Base-by-base conservation (phyloP, 1,284 basidiomycete genomes). In the Ustilago nuda region DNA sequence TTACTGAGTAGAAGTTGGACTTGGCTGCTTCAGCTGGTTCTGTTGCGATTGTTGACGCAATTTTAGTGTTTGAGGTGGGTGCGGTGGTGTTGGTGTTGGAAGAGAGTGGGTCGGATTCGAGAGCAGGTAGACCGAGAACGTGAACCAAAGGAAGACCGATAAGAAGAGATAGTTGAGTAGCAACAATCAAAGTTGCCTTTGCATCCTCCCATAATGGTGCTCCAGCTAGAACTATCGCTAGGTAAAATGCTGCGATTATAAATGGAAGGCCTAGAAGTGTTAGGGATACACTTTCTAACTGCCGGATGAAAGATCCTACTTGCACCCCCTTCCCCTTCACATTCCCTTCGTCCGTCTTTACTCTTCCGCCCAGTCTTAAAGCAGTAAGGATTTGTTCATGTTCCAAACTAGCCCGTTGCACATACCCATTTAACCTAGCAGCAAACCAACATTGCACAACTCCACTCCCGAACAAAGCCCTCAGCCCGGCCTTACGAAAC, bases 381-480 rank as follows among this genome's bases (percentile, higher is more conserved):
- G 33, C 51, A 4, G 5, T 6, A 0, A 67, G 15, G 0, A 71
- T 1, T 1, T n/a, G 5, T 2, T 9, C 4, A 30, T 71, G 56
- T 11, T 67, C 41, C 12, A 15, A 6, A 1, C 45, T 7, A 1
- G 61, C 65, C 9, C 23, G 19, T n/a, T 68, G 61, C 1, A 59
- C 30, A 17, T 72, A 76, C 3, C 46, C 51, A 7, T 48, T 66
- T 5, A 76, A 7, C 2, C 73, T 17, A 0, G 73, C 73, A 3
- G 23, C 35, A 27, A 71, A 76, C 73, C 73, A 76, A 11, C 43
- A 64, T 36, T 76, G 73, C 11, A 76, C 39, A 2, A 76, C 58
- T 5, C 61, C 61, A 0, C 56, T 50, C 0, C 73, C 73, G 19
- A 76, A 72, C 51, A 76, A 45, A 3, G 17, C 41, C 23, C 62